A percentile compares a stretch with the other conserved stretches of the same genome.
phyloP scores from a whole-genome alignment of 176 grass and related monocot species.

The Oryza punctata region DNA sequence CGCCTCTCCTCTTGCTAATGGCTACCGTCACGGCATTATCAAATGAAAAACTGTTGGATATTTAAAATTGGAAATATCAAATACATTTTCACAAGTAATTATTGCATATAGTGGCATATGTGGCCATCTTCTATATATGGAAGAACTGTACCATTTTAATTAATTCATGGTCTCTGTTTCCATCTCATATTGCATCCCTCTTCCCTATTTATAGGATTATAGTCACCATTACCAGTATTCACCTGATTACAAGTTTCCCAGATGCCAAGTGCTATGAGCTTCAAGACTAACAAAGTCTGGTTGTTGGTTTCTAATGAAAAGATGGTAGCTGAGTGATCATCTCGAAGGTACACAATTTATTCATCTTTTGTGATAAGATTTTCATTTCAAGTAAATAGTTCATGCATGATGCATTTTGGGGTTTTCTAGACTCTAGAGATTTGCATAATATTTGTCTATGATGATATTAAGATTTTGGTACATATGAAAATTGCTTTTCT shows the following conservation, averaged over 20 bases:
- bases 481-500: not conserved
- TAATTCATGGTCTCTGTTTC: not conserved
- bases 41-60: not conserved
- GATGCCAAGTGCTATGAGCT: not conserved
- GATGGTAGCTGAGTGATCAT: not conserved
- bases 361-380: not conserved
- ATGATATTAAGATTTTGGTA: not conserved
- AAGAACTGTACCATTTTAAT: not conserved
- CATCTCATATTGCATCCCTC: not conserved
- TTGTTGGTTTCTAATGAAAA: not conserved
- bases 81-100: not conserved
- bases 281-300: not conserved
- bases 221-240: too few species aligned
- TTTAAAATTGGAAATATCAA: not conserved
- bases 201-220: not conserved
- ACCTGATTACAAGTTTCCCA: not conserved
- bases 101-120: not conserved
- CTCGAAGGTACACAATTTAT: not conserved
- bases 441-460: not conserved
- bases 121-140: not conserved
- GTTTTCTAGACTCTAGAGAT: not conserved
- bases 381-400: not conserved
- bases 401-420: too few species aligned
- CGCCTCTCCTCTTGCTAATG: too few species aligned
- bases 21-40: too few species aligned